Conservation (phyloP, 1,284 basidiomycete genomes). For the Pyrrhoderma lamaoense region DNA sequence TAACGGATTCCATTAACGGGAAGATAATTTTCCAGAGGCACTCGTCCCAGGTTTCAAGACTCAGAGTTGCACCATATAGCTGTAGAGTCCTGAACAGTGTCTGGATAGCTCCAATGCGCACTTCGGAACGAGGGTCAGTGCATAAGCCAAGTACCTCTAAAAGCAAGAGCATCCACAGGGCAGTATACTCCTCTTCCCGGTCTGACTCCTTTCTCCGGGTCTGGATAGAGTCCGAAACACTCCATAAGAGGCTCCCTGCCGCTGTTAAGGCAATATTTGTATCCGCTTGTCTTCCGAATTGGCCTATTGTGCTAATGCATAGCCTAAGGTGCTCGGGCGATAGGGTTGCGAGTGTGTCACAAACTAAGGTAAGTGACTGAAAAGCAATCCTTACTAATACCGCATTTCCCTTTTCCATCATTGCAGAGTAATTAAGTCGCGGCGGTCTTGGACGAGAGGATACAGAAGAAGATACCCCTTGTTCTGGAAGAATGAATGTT, state of each 20-base stretch:
- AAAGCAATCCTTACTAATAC: conserved; percentile 84
- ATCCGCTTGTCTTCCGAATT: conserved; percentile 87
- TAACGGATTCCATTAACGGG: conserved; percentile 76
- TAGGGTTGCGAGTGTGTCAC: conserved; percentile 82
- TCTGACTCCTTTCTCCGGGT: conserved; percentile 55
- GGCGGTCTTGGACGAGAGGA: conserved; percentile 37
- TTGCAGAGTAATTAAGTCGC: conserved; percentile 38
- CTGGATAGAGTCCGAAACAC: conserved; percentile 88
- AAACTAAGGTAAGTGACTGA: conserved; percentile 89
- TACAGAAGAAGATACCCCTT: conserved; percentile 32
- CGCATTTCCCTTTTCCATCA: conserved; percentile 56
- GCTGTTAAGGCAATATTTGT: conserved; percentile 95
- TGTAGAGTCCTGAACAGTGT: conserved; percentile 92
- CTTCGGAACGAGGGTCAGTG: conserved; percentile 77
- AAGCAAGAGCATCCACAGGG: conserved; percentile 88
- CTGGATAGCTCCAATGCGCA: conserved; percentile 89
- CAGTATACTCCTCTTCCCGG: conserved; percentile 62
- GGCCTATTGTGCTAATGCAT: conserved; percentile 85
- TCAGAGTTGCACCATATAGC: conserved; percentile 82
- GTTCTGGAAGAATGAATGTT: conserved; percentile 34
- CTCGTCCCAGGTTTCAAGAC: conserved; percentile 76
- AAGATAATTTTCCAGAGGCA: conserved; percentile 87
- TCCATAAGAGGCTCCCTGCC: conserved; percentile 85
- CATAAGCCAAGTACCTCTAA: conserved; percentile 79
- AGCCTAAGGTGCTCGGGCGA: conserved; percentile 74